phyloP scores from a whole-genome alignment of 208 protist species.

The Leishmania lainsoni region DNA sequence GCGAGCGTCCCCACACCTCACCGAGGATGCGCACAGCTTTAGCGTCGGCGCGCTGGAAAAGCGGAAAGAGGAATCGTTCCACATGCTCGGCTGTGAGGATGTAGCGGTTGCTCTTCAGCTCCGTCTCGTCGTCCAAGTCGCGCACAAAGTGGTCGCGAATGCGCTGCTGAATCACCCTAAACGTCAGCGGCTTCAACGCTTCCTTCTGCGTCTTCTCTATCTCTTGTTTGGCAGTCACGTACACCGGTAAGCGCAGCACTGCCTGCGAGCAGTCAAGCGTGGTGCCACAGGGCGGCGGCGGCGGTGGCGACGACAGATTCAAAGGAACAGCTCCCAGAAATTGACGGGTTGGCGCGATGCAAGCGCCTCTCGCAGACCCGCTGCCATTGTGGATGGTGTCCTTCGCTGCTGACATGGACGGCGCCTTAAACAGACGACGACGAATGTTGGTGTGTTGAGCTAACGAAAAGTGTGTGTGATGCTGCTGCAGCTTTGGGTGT shows the following conservation, averaged over 20 bases:
- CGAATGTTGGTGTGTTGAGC: too few relatives aligned
- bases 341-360: constrained; percentile 5
- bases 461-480: not conserved
- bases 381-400: not conserved
- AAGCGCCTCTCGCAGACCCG: not conserved
- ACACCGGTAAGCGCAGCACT: constrained; percentile 20
- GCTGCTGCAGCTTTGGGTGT: not conserved
- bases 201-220: constrained; percentile 5
- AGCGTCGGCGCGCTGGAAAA: constrained; percentile 29
- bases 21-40: constrained; percentile 24
- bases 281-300: constrained; percentile 4
- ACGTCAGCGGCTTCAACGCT: constrained; percentile 18
- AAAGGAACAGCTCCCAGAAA: constrained; percentile 11
- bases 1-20: constrained; percentile 27
- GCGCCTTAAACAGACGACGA: not conserved
- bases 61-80: constrained; percentile 24
- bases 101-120: constrained; percentile 18
- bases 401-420: not conserved
- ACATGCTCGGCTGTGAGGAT: constrained; percentile 28
- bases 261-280: constrained; percentile 32
- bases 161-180: constrained; percentile 38
- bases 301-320: constrained; percentile 8
- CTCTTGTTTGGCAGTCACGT: constrained; percentile 21
- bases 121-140: constrained; percentile 31
- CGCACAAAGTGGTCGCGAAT: constrained; percentile 37